A percentile compares a stretch with the other conserved stretches of the same genome.
These are phyloP conservation scores for Cicer arietinum DNA, from an alignment of 306 rosid species.

Conservation along the genomic window DNA sequence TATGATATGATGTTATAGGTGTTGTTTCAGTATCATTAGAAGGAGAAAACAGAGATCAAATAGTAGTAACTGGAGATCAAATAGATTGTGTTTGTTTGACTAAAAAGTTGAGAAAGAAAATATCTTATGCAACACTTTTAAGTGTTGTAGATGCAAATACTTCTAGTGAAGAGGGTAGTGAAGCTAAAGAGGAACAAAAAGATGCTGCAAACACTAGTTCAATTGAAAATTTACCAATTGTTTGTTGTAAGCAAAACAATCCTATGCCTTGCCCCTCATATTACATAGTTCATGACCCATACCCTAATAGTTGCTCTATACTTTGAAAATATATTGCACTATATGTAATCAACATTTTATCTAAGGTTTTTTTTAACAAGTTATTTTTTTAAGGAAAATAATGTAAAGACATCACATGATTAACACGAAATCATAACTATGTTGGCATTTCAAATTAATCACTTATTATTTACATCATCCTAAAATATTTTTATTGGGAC, in stretches of 20 bases:
- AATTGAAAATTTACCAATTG: not conserved
- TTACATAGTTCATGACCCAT: constrained; percentile 2
- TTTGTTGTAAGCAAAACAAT: not conserved
- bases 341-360: not conserved
- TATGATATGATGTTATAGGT: constrained; percentile 12
- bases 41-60: constrained; percentile 40
- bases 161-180: not conserved
- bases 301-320: constrained; percentile 22
- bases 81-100: constrained; percentile 48
- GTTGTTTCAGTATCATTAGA: constrained; percentile 42
- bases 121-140: constrained; percentile 26
- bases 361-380: too few relatives aligned
- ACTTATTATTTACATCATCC: too few relatives aligned
- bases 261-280: constrained; percentile 20
- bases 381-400: too few relatives aligned
- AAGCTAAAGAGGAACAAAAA: not conserved
- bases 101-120: constrained; percentile 40
- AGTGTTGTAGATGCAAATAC: constrained; percentile 28
- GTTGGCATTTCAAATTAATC: too few relatives aligned
- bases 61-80: constrained; percentile 43
- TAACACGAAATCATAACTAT: too few relatives aligned
- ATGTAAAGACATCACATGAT: too few relatives aligned
- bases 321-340: not conserved
- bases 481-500: too few relatives aligned
- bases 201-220: not conserved